Evolutionary conservation across 345 rosid species (phyloP).

Genomic region (Noccaea caerulescens): DNA sequence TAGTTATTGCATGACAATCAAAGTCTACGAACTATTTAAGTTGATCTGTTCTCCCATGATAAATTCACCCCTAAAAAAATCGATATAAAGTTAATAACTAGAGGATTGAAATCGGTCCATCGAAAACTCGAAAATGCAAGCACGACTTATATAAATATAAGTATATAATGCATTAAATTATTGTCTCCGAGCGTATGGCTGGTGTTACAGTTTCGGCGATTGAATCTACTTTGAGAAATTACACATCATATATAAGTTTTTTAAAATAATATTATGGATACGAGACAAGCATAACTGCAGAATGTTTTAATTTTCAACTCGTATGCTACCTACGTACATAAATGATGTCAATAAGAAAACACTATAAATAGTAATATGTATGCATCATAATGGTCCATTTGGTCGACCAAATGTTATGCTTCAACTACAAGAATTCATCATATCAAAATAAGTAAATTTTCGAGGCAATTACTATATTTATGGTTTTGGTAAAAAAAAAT

Average conservation of each 20-base stretch:
- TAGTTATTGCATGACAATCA: background rate
- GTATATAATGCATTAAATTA: background rate
- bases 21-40: background rate
- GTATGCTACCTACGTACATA: slow-evolving; percentile 11
- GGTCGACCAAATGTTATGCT: slow-evolving; percentile 29
- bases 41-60: slow-evolving; percentile 6
- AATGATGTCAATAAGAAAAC: slow-evolving; percentile 7
- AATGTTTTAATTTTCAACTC: slow-evolving; percentile 13
- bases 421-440: slow-evolving; percentile 39
- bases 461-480: background rate
- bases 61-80: background rate
- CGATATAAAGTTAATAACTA: slow-evolving; percentile 17
- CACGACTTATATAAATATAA: slow-evolving; percentile 17
- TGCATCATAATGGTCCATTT: slow-evolving; percentile 31
- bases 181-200: background rate
- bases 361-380: background rate
- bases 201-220: background rate
- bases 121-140: slow-evolving; percentile 37
- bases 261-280: background rate
- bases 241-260: background rate
- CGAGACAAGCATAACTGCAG: background rate
- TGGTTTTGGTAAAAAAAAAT: too few species aligned
- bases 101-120: slow-evolving; percentile 15
- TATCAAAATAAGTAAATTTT: background rate
- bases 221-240: background rate